Conservation (phyloP, 306 rosid species). For the Glycine tomentella region DNA sequence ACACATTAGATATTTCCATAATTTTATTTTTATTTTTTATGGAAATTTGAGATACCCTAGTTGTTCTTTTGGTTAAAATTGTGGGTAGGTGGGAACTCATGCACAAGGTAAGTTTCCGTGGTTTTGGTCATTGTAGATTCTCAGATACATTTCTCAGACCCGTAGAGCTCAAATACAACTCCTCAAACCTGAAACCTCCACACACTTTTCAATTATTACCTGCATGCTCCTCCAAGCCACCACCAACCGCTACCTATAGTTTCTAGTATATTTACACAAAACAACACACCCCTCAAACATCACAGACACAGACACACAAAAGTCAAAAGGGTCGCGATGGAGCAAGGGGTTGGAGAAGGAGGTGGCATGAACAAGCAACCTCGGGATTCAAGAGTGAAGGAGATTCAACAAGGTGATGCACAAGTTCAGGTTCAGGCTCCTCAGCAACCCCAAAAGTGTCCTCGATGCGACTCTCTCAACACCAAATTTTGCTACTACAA, state of each 20-base stretch:
- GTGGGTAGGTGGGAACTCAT: conserved; percentile 50
- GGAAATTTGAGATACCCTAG: neutral
- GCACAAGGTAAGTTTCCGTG: conserved; percentile 54
- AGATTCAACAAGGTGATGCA: conserved; percentile 5
- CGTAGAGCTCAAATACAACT: conserved; percentile 43
- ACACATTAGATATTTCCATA: neutral
- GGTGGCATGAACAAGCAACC: conserved; percentile 27
- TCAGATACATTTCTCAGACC: no score
- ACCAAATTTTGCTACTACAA: conserved; percentile 79
- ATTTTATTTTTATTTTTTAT: neutral
- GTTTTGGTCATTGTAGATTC: conserved; percentile 54
- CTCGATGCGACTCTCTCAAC: conserved; percentile 67
- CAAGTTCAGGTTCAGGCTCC: conserved; percentile 22
- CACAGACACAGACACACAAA: neutral
- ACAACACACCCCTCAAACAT: neutral
- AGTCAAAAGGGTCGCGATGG: conserved; percentile 18
- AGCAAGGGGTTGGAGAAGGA: conserved; percentile 37
- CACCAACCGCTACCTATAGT: neutral
- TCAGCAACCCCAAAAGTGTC: conserved; percentile 51
- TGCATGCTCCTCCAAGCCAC: conserved; percentile 35
- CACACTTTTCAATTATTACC: conserved; percentile 31
- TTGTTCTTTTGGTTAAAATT: neutral
- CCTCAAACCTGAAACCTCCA: conserved; percentile 29
- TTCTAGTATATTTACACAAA: conserved; percentile 37
- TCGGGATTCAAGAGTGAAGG: conserved; percentile 3